Evolutionary conservation across 495 filamentous ascomycete species (phyloP), one percentile per base, ranked within the genome.

Genomic region (Aspergillus ellipticus): DNA sequence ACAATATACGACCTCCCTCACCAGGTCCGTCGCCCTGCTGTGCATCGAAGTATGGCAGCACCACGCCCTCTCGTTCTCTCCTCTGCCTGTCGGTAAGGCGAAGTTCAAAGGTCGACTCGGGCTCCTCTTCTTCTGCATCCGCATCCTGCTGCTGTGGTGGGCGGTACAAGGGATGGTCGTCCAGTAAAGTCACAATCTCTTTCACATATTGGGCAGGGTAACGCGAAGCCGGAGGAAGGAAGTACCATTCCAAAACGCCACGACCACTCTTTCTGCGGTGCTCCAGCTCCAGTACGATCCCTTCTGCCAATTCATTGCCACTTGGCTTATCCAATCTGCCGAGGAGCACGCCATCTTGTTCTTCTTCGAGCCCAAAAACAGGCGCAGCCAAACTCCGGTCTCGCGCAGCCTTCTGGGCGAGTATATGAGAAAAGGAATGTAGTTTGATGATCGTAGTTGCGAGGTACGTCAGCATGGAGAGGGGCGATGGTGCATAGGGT

Each of bases 31-130:
- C 74, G 29, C 85, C 85, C 42, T 81, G 84, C 81, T 98, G 94
- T 15, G 94, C 93, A 78, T 97, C 94, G 64, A 92, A 93, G 71
- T 97, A 97, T 26, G 94, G 95, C 60, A 98, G 66, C 24, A 96
- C 89, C 17, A 98, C 85, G 3, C 88, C 89, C 64, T 97, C 91
- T 54, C 94, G 75, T 37, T 93, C 92, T 55, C 76, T 75, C 57
- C 85, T 80, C 75, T 98, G 93, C 72, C 89, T 88, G 56, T 92
- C 91, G n/a, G 92, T 97, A 51, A 98, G 71, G 6, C 87, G 85
- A 19, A 97, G 71, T 57, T 89, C 86, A 64, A 98, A 98, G 13
- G 93, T 95, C 6, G 83, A 79, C 33, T 78, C 77, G 10, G 79
- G 83, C n/a, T 79, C 83, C 16, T 77, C 82, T 2, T 72, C 73